These are phyloP conservation scores for Xylariaceae sp. DNA, from an alignment of 2,329 filamentous ascomycete species.

Conservation along the genomic window DNA sequence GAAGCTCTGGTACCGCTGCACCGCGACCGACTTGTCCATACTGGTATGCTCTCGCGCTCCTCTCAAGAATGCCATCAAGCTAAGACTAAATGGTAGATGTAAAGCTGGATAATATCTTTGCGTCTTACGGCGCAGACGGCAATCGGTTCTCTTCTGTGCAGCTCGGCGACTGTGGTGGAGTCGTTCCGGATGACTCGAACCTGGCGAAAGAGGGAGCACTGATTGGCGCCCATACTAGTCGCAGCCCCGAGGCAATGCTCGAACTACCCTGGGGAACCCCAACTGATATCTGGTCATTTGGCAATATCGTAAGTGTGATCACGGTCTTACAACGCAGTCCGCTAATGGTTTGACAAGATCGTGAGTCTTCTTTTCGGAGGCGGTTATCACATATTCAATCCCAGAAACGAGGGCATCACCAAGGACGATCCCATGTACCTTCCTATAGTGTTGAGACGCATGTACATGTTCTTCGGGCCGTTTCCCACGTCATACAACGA, in stretches of 20 bases:
- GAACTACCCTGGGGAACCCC: slow-evolving; percentile 21
- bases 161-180: slow-evolving; percentile 25
- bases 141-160: slow-evolving; percentile 24
- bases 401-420: slow-evolving; percentile 11
- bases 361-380: slow-evolving; percentile 25
- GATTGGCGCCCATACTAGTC: slow-evolving; percentile 21
- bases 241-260: slow-evolving; percentile 24
- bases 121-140: slow-evolving; percentile 16
- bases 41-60: slow-evolving; percentile 12
- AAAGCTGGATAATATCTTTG: slow-evolving; percentile 26
- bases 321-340: slow-evolving; percentile 1
- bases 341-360: slow-evolving; percentile 8
- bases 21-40: slow-evolving; percentile 22
- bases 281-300: slow-evolving; percentile 29
- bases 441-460: slow-evolving; percentile 22
- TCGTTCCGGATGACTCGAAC: slow-evolving; percentile 17
- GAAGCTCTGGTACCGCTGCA: slow-evolving; percentile 22
- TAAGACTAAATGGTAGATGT: slow-evolving; percentile 18
- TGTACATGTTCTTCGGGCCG: slow-evolving; percentile 24
- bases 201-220: slow-evolving; percentile 21
- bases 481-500: slow-evolving; percentile 18
- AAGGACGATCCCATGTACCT: slow-evolving; percentile 22
- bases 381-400: slow-evolving; percentile 25
- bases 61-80: not conserved
- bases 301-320: slow-evolving; percentile 16